Evolutionary conservation across 768 basidiomycete species (phyloP).

Genomic region (Boletus subparvulus): DNA sequence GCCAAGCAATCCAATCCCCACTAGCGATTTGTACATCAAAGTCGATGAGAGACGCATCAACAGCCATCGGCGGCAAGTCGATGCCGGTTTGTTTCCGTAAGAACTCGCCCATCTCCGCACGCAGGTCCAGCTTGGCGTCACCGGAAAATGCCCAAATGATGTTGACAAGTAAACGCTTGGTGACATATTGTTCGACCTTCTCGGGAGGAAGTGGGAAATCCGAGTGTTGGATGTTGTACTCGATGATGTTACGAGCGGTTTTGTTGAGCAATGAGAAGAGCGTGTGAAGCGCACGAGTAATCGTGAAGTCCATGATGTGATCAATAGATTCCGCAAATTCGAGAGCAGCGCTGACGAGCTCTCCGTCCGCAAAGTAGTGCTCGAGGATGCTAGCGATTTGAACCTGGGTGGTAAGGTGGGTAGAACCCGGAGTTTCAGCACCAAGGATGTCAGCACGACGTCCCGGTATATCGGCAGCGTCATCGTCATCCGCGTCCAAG

Average conservation of each 20-base stretch:
- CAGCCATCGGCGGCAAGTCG: slow-evolving; percentile 75
- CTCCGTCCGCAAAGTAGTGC: slow-evolving; percentile 79
- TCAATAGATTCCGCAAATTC: slow-evolving; percentile 81
- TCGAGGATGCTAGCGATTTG: slow-evolving; percentile 73
- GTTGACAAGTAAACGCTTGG: slow-evolving; percentile 84
- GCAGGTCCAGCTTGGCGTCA: slow-evolving; percentile 87
- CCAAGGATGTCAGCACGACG: slow-evolving; percentile 51
- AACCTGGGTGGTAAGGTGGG: slow-evolving; percentile 72
- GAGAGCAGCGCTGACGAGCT: slow-evolving; percentile 78
- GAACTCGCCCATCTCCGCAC: slow-evolving; percentile 88
- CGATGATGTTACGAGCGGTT: slow-evolving; percentile 87
- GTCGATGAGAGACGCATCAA: slow-evolving; percentile 87
- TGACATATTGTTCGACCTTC: slow-evolving; percentile 86
- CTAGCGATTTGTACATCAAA: slow-evolving; percentile 87
- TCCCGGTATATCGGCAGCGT: slow-evolving; percentile 56
- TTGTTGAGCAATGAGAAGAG: slow-evolving; percentile 98
- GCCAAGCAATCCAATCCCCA: slow-evolving; percentile 92
- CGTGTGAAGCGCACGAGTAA: slow-evolving; percentile 87
- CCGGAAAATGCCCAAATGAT: slow-evolving; percentile 99
- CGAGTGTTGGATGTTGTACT: slow-evolving; percentile 92
- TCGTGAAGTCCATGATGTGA: slow-evolving; percentile 99
- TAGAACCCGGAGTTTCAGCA: slow-evolving; percentile 52
- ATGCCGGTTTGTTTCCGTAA: slow-evolving; percentile 83
- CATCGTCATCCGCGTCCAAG: slow-evolving; percentile 90
- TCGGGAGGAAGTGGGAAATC: slow-evolving; percentile 90